Conservation (phyloP, 2,329 filamentous ascomycete genomes). For the Fusarium zealandicum region DNA sequence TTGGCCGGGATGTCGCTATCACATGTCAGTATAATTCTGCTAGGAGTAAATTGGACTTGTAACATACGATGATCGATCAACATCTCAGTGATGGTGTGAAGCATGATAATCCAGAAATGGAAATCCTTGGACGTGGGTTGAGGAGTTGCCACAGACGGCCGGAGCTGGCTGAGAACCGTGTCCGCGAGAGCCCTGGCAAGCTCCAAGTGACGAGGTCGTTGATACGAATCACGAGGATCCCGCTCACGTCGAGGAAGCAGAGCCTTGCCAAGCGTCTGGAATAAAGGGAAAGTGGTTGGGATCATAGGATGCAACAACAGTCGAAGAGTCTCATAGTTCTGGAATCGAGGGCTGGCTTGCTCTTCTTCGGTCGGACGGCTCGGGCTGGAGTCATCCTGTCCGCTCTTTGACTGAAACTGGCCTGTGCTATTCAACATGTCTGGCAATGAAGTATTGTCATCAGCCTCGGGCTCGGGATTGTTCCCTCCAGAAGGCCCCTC, state of each 20-base stretch:
- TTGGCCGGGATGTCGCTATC: conserved; percentile 50
- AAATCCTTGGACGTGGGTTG: conserved; percentile 68
- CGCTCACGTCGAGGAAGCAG: conserved; percentile 75
- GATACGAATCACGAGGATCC: conserved; percentile 64
- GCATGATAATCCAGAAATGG: conserved; percentile 81
- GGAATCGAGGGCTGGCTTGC: conserved; percentile 54
- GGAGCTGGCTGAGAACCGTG: conserved; percentile 72
- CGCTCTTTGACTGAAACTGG: conserved; percentile 38
- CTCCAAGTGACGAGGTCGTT: conserved; percentile 60
- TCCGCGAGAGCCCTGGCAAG: conserved; percentile 73
- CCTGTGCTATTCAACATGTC: conserved; percentile 44
- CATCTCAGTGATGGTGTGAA: conserved; percentile 80
- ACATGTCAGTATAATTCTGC: conserved; percentile 34
- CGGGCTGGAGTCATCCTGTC: conserved; percentile 32
- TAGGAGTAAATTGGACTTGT: not conserved
- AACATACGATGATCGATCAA: conserved; percentile 70
- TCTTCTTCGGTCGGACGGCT: conserved; percentile 53
- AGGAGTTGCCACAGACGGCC: conserved; percentile 52
- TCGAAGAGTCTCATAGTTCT: conserved; percentile 81
- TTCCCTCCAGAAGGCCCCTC: conserved; percentile 31
- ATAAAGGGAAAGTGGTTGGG: conserved; percentile 81
- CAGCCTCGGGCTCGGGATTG: conserved; percentile 38
- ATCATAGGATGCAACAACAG: conserved; percentile 81
- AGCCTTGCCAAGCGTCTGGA: conserved; percentile 84
- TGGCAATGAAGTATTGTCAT: conserved; percentile 42